These are phyloP conservation scores for Cystobasidium pallidum DNA, from an alignment of 1,284 basidiomycete species.

Conservation along the genomic window DNA sequence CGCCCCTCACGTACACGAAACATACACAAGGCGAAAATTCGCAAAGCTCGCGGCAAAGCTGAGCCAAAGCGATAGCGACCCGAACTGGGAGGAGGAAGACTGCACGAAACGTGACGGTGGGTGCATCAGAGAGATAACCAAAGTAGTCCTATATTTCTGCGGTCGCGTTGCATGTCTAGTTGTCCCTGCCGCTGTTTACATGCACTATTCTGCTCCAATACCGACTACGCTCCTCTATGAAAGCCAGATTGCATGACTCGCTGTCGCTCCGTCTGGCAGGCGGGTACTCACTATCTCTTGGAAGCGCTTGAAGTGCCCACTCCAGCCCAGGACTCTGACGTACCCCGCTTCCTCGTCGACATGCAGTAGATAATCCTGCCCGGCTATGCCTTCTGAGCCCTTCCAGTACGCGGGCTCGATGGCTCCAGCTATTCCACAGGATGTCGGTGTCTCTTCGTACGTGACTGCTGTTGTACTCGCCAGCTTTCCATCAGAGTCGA, in stretches of 20 bases:
- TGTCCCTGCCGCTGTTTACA: background rate
- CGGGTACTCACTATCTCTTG: slow-evolving; percentile 51
- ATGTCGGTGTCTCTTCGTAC: slow-evolving; percentile 52
- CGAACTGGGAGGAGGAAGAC: too few species aligned
- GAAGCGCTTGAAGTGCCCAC: slow-evolving; percentile 46
- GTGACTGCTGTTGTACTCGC: slow-evolving; percentile 46
- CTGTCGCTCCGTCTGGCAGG: slow-evolving; percentile 47
- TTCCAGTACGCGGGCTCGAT: slow-evolving; percentile 54
- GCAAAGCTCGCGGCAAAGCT: too few species aligned
- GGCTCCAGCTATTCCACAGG: slow-evolving; percentile 57
- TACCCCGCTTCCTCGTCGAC: slow-evolving; percentile 56
- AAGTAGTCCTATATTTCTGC: background rate
- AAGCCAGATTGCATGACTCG: slow-evolving; percentile 51
- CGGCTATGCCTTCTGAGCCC: slow-evolving; percentile 46
- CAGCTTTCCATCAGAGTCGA: slow-evolving; percentile 51
- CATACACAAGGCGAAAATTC: too few species aligned
- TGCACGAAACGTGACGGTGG: too few species aligned
- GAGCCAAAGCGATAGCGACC: too few species aligned
- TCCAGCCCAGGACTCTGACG: slow-evolving; percentile 53
- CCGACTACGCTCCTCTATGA: slow-evolving; percentile 25
- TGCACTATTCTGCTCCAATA: background rate
- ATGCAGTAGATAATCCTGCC: slow-evolving; percentile 53
- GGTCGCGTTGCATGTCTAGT: background rate
- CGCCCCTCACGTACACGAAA: too few species aligned
- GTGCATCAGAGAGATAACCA: too few species aligned